Evolutionary conservation across 1,284 basidiomycete species (phyloP).

Genomic region (Vanrija humicola): DNA sequence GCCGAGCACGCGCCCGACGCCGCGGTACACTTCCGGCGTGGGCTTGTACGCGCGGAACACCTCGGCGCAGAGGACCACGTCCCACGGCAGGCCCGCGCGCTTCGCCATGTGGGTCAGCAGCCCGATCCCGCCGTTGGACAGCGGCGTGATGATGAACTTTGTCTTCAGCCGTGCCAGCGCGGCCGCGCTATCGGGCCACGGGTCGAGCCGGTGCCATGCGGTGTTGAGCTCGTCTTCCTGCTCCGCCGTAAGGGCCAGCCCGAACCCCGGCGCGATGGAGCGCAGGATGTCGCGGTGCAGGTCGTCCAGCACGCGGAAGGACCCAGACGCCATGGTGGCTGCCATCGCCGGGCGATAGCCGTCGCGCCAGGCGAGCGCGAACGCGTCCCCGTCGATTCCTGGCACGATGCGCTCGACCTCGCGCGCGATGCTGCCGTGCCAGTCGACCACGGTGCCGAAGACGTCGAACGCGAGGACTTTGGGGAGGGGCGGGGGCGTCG

Average conservation of each 20-base stretch:
- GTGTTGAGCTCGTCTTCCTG: constrained; percentile 7
- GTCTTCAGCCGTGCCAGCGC: constrained; percentile 3
- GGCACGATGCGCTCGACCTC: constrained; percentile 2
- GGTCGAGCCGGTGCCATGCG: constrained; percentile 9
- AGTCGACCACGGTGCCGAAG: constrained; percentile 17
- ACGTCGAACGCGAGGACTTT: constrained; percentile 13
- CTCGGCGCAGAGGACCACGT: constrained; percentile 9
- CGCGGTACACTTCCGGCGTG: constrained; percentile 2
- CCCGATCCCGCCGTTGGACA: constrained; percentile 12
- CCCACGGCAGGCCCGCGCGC: constrained; percentile 9
- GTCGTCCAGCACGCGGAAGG: constrained; percentile 8
- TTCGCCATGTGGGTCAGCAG: constrained; percentile 14
- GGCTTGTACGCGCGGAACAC: constrained; percentile 16
- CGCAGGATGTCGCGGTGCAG: constrained; percentile 12
- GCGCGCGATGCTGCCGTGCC: constrained; percentile 9
- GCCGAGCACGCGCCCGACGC: constrained; percentile 7
- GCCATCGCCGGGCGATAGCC: constrained; percentile 10
- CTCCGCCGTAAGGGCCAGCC: neutral
- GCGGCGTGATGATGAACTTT: constrained; percentile 7
- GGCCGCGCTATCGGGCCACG: constrained; percentile 8
- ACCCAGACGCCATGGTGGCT: constrained; percentile 5
- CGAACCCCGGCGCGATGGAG: constrained; percentile 1
- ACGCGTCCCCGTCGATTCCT: constrained; percentile 3
- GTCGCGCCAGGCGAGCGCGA: constrained; percentile 9
- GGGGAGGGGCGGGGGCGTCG: neutral